Percentiles rank a stretch among this genome's conserved stretches.
phyloP scores from a whole-genome alignment of 2,329 filamentous ascomycete species.

The Purpureocillium takamizusanense region DNA sequence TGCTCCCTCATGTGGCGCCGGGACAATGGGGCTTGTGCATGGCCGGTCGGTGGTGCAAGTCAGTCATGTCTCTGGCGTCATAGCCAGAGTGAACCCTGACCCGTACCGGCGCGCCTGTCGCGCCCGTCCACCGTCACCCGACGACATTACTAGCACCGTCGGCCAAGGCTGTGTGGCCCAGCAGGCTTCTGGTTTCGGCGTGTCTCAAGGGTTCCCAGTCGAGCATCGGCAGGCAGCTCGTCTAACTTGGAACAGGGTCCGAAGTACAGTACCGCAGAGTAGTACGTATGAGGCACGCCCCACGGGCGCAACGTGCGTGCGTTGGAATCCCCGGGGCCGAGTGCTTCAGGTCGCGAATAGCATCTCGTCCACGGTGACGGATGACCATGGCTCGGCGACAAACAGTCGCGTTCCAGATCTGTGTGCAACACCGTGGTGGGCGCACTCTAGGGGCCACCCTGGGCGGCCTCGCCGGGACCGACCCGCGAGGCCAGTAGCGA shows the following conservation, averaged over 20 bases:
- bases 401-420: constrained; percentile 1
- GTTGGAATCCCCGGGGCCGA: no score
- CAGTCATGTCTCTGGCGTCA: background rate
- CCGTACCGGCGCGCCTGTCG: no score
- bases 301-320: no score
- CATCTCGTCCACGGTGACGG: background rate
- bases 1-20: constrained; percentile 1
- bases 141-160: background rate
- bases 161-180: no score
- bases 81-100: background rate
- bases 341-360: background rate
- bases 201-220: background rate
- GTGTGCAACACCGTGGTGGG: background rate
- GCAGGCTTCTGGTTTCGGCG: background rate
- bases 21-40: background rate
- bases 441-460: background rate
- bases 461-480: constrained; percentile 4
- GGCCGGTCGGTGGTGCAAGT: no score
- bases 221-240: no score
- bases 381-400: no score
- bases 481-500: constrained; percentile 4
- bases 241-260: no score
- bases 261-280: no score
- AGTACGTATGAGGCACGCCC: no score
- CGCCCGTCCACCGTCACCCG: background rate